Evolutionary conservation across 495 filamentous ascomycete genomes (phyloP), one percentile per base, ranked within the genome.

Genomic region (Clavariopsis aquatica): DNA sequence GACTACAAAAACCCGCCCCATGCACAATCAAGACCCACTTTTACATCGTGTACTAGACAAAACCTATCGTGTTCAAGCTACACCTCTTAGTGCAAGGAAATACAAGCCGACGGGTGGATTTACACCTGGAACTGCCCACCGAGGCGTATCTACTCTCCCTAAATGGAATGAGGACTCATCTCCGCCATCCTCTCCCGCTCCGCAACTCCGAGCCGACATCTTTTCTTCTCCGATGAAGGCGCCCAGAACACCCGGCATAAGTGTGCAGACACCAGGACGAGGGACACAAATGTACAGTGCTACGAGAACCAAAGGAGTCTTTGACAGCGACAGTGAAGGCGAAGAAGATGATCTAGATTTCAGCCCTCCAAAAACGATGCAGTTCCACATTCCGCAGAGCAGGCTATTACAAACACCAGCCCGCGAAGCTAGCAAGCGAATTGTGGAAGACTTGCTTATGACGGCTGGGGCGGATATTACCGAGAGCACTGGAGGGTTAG

Each of bases 291-390:
- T 38, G 5, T 66, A 57, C 23, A 62, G 36, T 4, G 54, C 23
- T 3, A 62, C 47, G 8, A 24, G 28, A 43, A 57, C 49, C 0
- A 49, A 29, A 20, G 62, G 52, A 0, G 54, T 64, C 13, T 69
- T 69, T 49, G 66, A 61, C 55, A 69, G 52, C 46, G 72, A 74
- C 36, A 68, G 64, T 45, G 77, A 79, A 2, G 83, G 86, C 43
- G 84, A 83, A 46, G 80, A 80, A 9, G 83, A 81, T 1, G 78
- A 77, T 10, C 65, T 84, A 13, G 90, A 85, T 0, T 84, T 92
- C 68, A 96, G 91, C 70, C 94, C 95, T 36, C 94, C 94, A 0
- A 96, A 96, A 78, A 99, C 94, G 26, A 96, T 99, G 74, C 92
- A 96, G 72, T 99, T 99, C 72, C 89, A 91, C 69, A 80, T 99